Base-by-base conservation (phyloP, 805 yeast genomes). In the Tetrapisispora phaffii region DNA sequence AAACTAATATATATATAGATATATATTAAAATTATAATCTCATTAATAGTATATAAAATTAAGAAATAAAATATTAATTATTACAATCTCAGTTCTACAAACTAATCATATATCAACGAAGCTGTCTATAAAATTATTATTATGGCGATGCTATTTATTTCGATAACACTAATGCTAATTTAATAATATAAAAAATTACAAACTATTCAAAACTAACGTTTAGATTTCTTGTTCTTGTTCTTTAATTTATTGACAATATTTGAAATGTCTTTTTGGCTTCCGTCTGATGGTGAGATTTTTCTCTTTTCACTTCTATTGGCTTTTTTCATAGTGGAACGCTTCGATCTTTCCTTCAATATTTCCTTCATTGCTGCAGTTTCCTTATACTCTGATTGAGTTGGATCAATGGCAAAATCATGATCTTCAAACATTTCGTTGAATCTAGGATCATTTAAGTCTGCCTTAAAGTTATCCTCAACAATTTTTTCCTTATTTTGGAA, bases 381-480 rank as follows among this genome's bases (percentile, higher is more conserved):
- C 68, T 85, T 88, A 72, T 77, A 90, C 61, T 86, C 95, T n/a
- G 94, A 84, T 58, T 74, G 79, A 19, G 94, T 81, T 20, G 97
- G 95, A 65, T 94, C 98, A 60, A 94, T 88, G 12, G 96, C 96
- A 66, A 79, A 93, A 50, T 83, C 93, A 50, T 85, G 96, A 50
- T 79, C 81, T 56, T 87, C 87, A 58, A 82, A 86, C 51, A 88
- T 71, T 52, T 83, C 94, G 39, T 74, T 74, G 71, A 93, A 93
- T 68, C 98, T 81, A 15, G 83, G 80, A 71, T 93, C 98, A 35
- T 71, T 70, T 57, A 85, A 76, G 56, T 86, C 88, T 37, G 88
- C 76, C 52, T 75, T 70, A 63, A 85, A 81, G 33, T 65, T 65
- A 47, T 73, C 78, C 44, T 76, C 80, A 34, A 72, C 72, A 45